Evolutionary conservation across 192 early-diverging fungal genomes (phyloP).

Genomic region (Coemansia sp.): DNA sequence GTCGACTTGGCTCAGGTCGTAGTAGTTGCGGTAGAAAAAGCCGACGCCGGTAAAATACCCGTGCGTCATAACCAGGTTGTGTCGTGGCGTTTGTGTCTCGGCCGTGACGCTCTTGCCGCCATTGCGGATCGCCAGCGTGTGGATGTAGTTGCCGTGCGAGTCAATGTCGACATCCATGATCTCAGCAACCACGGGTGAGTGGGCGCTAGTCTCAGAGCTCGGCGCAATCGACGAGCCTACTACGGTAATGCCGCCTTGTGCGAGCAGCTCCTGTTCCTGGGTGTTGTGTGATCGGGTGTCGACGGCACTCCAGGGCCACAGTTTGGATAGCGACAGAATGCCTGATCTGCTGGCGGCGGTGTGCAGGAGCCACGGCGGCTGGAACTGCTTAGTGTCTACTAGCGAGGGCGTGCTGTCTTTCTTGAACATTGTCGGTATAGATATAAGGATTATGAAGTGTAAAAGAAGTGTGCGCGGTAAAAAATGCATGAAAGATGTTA

Average conservation of each 20-base stretch:
- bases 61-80: constrained; percentile 53
- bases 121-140: constrained; percentile 44
- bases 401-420: neutral
- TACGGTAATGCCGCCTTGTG: constrained; percentile 28
- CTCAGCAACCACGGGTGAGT: constrained; percentile 8
- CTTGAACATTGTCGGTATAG: neutral
- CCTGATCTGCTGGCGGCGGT: neutral
- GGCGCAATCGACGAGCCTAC: neutral
- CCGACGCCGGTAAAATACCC: constrained; percentile 55
- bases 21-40: constrained; percentile 54
- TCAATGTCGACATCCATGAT: constrained; percentile 47
- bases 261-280: constrained; percentile 26
- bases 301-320: constrained; percentile 16
- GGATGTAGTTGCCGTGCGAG: constrained; percentile 42
- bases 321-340: constrained; percentile 8
- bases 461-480: neutral
- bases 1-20: constrained; percentile 36
- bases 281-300: constrained; percentile 23
- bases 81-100: neutral
- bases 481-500: neutral
- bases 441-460: neutral
- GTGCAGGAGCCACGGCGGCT: constrained; percentile 3
- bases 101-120: neutral
- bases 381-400: neutral
- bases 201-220: neutral